Base-by-base conservation (phyloP, 176 grass and related monocot genomes). In the Aechmea fasciata region DNA sequence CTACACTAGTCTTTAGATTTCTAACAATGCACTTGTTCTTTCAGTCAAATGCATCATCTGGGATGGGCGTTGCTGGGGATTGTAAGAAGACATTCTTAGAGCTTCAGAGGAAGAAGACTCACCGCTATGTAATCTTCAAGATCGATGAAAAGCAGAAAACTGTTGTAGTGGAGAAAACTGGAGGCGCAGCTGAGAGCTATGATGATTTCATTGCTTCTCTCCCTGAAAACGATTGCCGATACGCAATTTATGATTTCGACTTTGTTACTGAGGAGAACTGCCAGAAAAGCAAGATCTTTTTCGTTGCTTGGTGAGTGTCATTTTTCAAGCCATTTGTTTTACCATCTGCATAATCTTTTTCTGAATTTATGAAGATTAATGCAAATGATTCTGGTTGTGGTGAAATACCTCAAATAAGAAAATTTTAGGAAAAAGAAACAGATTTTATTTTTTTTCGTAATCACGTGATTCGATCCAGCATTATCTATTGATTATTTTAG, bases 281-380 rank as follows among this genome's bases (percentile, higher is more conserved):
- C 66, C 92, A 91, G 79, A 96, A 96, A 80, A 96, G 92, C 88
- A 96, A 96, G 83, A 96, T 96, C 67, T 96, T 96, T 69, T 96
- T 96, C 84, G 88, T 96, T 78, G 85, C 92, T 26, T 96, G 92
- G 92, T 96, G 77, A 91, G 78, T 0, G 18, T 84, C 57, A 51
- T 67, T 22, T 23, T 57, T 73, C 49, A 51, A 2, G 28, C 11
- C 23, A 73, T 65, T 13, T 49, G 20, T 24, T 47, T 50, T 68
- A 28, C 57, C 25, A 41, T 41, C 33, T 41, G 33, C 33, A 41
- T 7, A 41, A 41, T 41, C 33, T 6, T 1, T 41, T 41, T 41
- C 33, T 41, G 33, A 41, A 41, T 41, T 41, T 41, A 7, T 6
- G 33, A 41, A 41, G 33, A 41, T 0, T 41, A 7, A 41, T 41